Conservation (phyloP, 1,284 basidiomycete genomes). For the Malassezia furfur region DNA sequence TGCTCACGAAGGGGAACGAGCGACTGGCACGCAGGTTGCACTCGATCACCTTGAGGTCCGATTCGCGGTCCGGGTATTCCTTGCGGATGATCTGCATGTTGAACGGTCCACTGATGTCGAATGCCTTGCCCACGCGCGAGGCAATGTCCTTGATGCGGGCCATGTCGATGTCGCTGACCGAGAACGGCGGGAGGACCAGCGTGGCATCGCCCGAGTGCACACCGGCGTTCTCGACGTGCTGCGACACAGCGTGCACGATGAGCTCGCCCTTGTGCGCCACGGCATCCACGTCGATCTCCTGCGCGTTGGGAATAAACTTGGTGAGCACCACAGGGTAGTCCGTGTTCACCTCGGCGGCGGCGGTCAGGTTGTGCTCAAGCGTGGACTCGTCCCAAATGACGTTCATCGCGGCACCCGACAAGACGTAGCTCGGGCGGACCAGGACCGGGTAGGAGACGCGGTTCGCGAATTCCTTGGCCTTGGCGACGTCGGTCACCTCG, state of each 20-base stretch:
- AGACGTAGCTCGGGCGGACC: conserved; percentile 64
- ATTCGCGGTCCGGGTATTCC: conserved; percentile 54
- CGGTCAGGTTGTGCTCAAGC: conserved; percentile 83
- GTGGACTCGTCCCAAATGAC: conserved; percentile 86
- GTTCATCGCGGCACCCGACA: conserved; percentile 99
- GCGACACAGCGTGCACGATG: conserved; percentile 90
- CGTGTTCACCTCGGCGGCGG: conserved; percentile 88
- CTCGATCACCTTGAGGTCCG: conserved; percentile 88
- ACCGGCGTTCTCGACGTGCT: conserved; percentile 98
- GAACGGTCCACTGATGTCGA: conserved; percentile 93
- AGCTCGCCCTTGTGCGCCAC: conserved; percentile 88
- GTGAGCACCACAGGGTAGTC: conserved; percentile 95
- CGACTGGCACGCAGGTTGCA: conserved; percentile 95
- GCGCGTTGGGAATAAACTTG: conserved; percentile 94
- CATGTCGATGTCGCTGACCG: conserved; percentile 67
- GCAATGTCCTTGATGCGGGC: conserved; percentile 79
- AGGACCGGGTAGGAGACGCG: conserved; percentile 57
- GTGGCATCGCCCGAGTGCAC: conserved; percentile 99
- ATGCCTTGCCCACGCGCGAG: conserved; percentile 84
- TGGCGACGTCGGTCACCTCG: conserved; percentile 77
- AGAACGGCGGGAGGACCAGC: conserved; percentile 91
- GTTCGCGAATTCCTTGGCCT: conserved; percentile 81
- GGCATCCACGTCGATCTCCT: conserved; percentile 97
- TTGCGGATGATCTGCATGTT: conserved; percentile 99
- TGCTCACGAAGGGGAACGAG: conserved; percentile 98